Conservation (phyloP, 257 asterid genomes). For the Lycium barbarum region DNA sequence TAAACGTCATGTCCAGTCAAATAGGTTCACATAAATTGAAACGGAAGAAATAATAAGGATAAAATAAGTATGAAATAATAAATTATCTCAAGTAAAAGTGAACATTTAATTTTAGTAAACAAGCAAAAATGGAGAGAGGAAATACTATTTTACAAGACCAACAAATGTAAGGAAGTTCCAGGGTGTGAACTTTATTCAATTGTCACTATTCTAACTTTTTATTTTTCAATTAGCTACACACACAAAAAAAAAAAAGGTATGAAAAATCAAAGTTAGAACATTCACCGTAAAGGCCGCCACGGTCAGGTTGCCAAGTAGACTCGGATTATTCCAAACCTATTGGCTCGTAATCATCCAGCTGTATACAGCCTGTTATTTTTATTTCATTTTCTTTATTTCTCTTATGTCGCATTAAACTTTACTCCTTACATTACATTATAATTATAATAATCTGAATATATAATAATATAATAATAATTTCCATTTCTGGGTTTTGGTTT, state of each 20-base stretch:
- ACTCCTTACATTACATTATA: not conserved
- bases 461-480: not conserved
- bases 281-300: conserved; percentile 49
- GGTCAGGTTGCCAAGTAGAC: conserved; percentile 43
- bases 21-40: too few species aligned
- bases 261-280: conserved; percentile 32
- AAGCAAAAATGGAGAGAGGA: too few species aligned
- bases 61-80: too few species aligned
- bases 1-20: too few species aligned
- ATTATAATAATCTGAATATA: not conserved
- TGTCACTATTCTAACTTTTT: not conserved
- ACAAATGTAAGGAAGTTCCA: not conserved
- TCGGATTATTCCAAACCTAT: conserved; percentile 33
- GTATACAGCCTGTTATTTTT: conserved; percentile 54
- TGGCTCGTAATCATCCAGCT: conserved; percentile 47
- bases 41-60: too few species aligned
- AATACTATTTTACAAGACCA: too few species aligned
- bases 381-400: not conserved
- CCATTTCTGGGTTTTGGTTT: conserved; percentile 47
- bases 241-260: not conserved
- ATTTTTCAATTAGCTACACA: not conserved
- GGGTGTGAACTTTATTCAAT: not conserved
- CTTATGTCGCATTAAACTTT: not conserved
- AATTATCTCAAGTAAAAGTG: too few species aligned
- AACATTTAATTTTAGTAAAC: too few species aligned